Percentiles rank a stretch among this genome's conserved stretches.
phyloP scores from a whole-genome alignment of 140 eudicot genomes.

The Stevia rebaudiana region DNA sequence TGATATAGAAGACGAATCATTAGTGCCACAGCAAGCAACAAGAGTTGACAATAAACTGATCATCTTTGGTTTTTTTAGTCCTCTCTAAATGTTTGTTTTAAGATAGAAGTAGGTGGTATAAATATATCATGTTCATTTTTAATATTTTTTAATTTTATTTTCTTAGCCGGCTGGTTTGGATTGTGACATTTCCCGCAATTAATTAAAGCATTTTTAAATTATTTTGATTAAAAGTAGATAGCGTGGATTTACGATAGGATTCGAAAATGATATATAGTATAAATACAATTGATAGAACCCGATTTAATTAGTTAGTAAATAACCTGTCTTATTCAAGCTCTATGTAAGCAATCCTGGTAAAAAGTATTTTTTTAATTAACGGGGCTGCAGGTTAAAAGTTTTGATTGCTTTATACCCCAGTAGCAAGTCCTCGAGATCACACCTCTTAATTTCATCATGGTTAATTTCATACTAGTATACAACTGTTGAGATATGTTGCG shows the following conservation, averaged over 20 bases:
- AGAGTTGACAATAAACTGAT: slow-evolving; percentile 22
- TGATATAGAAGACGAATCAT: neutral
- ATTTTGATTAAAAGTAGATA: slow-evolving; percentile 27
- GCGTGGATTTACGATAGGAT: slow-evolving; percentile 24
- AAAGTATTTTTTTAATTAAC: too few relatives aligned
- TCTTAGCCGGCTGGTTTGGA: slow-evolving; percentile 27
- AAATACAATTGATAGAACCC: neutral
- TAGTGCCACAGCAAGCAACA: slow-evolving; percentile 35
- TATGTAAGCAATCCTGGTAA: too few relatives aligned
- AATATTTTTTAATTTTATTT: neutral
- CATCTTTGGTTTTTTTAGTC: slow-evolving; percentile 20
- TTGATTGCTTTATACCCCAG: too few relatives aligned
- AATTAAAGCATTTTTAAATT: slow-evolving; percentile 1
- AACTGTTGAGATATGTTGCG: too few relatives aligned
- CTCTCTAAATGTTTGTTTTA: slow-evolving; percentile 8
- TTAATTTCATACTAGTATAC: too few relatives aligned
- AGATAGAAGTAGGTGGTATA: slow-evolving; percentile 9
- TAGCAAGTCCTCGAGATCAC: too few relatives aligned
- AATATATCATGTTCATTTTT: neutral
- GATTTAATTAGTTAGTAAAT: neutral
- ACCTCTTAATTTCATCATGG: too few relatives aligned
- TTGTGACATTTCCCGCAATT: slow-evolving; percentile 26
- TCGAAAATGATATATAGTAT: neutral
- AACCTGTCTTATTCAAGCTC: neutral
- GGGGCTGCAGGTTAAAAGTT: too few relatives aligned